Percentiles rank a stretch among this genome's conserved stretches.
Conservation (phyloP, 2,329 filamentous ascomycete species). For the Diaporthe helianthi region DNA sequence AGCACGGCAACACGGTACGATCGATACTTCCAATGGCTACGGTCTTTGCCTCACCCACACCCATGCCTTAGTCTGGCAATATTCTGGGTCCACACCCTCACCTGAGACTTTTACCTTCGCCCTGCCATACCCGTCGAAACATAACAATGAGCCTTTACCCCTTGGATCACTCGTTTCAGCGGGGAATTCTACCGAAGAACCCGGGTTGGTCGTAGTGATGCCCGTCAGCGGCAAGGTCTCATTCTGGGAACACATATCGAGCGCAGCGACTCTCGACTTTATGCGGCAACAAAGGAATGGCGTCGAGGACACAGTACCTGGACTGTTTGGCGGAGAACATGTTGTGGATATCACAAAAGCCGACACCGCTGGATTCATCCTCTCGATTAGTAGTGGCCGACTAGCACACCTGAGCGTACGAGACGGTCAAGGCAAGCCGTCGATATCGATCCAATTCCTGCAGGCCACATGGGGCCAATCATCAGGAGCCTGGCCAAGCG, state of each 20-base stretch:
- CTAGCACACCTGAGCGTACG: slow-evolving; percentile 86
- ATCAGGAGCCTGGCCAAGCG: slow-evolving; percentile 57
- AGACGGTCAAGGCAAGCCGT: slow-evolving; percentile 85
- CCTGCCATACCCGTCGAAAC: slow-evolving; percentile 75
- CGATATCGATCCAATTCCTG: slow-evolving; percentile 79
- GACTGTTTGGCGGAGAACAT: slow-evolving; percentile 79
- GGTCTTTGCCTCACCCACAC: slow-evolving; percentile 82
- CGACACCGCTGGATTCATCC: slow-evolving; percentile 84
- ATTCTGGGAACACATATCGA: slow-evolving; percentile 96
- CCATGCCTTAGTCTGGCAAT: slow-evolving; percentile 90
- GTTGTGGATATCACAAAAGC: slow-evolving; percentile 81
- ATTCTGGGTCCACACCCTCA: slow-evolving; percentile 71
- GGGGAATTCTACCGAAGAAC: slow-evolving; percentile 78
- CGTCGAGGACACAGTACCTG: slow-evolving; percentile 76
- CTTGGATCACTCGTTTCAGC: slow-evolving; percentile 83
- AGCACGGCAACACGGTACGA: slow-evolving; percentile 71
- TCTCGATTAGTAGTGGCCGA: slow-evolving; percentile 84
- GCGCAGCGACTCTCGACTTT: slow-evolving; percentile 82
- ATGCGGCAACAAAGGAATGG: slow-evolving; percentile 83
- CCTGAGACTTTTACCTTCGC: slow-evolving; percentile 82
- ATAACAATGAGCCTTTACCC: slow-evolving; percentile 74
- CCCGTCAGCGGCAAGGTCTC: slow-evolving; percentile 83
- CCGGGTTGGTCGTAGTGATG: slow-evolving; percentile 86
- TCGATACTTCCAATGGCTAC: slow-evolving; percentile 72
- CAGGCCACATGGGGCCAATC: slow-evolving; percentile 64